A percentile compares a stretch with the other conserved stretches of the same genome.
Conservation (phyloP, 768 basidiomycete species). For the Dacryopinax spathularia region DNA sequence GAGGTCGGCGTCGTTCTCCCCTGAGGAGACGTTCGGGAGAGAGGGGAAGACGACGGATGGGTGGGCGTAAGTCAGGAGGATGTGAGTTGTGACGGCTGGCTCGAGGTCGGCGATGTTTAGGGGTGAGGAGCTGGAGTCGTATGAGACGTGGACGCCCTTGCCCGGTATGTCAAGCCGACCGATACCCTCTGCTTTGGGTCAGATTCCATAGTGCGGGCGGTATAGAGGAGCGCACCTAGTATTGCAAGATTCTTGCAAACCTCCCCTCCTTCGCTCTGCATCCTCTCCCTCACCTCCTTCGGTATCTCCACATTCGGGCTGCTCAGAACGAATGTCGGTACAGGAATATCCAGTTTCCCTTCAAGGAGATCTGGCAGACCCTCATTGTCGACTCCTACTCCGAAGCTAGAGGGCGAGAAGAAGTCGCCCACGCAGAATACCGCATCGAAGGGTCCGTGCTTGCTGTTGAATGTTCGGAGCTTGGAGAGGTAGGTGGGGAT, state of each 20-base stretch:
- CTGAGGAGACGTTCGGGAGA: slow-evolving; percentile 29
- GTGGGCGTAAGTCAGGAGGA: slow-evolving; percentile 63
- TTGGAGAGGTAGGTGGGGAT: slow-evolving; percentile 65
- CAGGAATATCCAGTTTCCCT: slow-evolving; percentile 58
- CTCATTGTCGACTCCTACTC: slow-evolving; percentile 19
- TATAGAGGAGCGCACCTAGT: slow-evolving; percentile 42
- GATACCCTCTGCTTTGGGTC: slow-evolving; percentile 1
- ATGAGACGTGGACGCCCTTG: slow-evolving; percentile 35
- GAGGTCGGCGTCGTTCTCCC: slow-evolving; percentile 47
- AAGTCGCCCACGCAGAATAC: slow-evolving; percentile 75
- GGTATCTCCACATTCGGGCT: slow-evolving; percentile 60
- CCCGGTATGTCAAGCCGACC: slow-evolving; percentile 32
- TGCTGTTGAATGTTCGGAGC: slow-evolving; percentile 69
- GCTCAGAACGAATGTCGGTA: slow-evolving; percentile 88
- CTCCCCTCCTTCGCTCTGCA: slow-evolving; percentile 62
- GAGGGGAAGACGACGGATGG: slow-evolving; percentile 40
- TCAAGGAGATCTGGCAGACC: slow-evolving; percentile 42
- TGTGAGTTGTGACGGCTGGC: slow-evolving; percentile 24
- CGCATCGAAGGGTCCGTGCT: slow-evolving; percentile 86
- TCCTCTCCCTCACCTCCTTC: slow-evolving; percentile 53
- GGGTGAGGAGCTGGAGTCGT: slow-evolving; percentile 51
- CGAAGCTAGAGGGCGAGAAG: slow-evolving; percentile 44
- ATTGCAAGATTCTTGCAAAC: slow-evolving; percentile 72
- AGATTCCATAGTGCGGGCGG: not conserved
- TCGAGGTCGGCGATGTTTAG: slow-evolving; percentile 36